Evolutionary conservation across 2,329 filamentous ascomycete species (phyloP).

Genomic region (Aspergillus flavus): DNA sequence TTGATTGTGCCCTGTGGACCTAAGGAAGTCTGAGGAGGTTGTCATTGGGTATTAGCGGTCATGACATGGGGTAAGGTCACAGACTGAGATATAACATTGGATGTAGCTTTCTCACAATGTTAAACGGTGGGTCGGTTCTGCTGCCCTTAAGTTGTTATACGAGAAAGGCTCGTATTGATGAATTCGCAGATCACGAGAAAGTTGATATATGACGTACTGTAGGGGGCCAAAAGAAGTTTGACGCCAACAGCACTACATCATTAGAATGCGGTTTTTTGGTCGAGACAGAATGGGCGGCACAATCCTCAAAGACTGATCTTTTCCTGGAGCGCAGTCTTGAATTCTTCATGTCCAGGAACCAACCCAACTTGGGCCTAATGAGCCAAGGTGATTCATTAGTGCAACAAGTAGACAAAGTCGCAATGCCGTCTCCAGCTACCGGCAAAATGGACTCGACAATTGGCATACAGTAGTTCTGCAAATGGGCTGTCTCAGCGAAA

Average conservation of each 20-base stretch:
- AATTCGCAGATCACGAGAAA: not conserved
- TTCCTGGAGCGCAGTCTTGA: too few species aligned
- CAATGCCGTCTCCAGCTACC: too few species aligned
- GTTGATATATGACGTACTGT: not conserved
- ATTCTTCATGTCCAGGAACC: too few species aligned
- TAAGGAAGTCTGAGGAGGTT: not conserved
- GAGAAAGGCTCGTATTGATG: not conserved
- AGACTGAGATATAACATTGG: not conserved
- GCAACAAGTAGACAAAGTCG: too few species aligned
- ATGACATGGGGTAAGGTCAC: not conserved
- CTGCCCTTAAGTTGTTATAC: not conserved
- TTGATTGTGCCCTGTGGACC: not conserved
- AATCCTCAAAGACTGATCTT: accelerated
- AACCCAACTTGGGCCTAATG: too few species aligned
- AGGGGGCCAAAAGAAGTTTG: not conserved
- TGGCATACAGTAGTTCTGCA: accelerated
- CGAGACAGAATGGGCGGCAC: not conserved
- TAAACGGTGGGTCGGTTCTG: not conserved
- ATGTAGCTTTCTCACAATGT: not conserved
- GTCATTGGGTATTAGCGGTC: not conserved
- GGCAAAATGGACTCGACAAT: accelerated
- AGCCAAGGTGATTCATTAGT: too few species aligned
- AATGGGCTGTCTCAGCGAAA: too few species aligned
- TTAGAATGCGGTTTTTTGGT: not conserved
- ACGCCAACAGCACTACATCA: not conserved